Evolutionary conservation across 441 rosid species (phyloP).

Genomic region (Corymbia calophylla): DNA sequence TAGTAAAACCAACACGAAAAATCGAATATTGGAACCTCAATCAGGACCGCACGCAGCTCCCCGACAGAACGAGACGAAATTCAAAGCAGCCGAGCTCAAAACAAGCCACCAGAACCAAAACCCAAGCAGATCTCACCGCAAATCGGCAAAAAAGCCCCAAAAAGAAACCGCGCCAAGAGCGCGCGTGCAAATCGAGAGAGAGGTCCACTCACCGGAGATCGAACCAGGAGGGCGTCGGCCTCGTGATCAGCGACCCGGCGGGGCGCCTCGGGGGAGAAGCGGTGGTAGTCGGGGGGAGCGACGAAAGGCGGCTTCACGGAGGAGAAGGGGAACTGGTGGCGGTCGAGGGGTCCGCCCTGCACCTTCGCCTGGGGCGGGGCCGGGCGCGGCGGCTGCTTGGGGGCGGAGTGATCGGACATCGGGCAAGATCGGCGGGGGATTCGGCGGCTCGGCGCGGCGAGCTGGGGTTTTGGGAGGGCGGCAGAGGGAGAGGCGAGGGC

Average conservation of each 20-base stretch:
- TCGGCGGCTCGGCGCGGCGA: background rate
- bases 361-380: background rate
- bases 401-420: slow-evolving; percentile 37
- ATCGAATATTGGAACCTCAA: background rate
- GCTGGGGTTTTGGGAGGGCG: background rate
- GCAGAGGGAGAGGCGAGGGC: background rate
- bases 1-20: background rate
- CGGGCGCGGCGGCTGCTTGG: slow-evolving; percentile 14
- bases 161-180: background rate
- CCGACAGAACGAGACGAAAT: background rate
- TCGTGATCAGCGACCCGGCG: slow-evolving; percentile 35
- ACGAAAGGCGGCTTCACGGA: slow-evolving; percentile 62
- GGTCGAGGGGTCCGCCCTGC: slow-evolving; percentile 8
- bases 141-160: background rate
- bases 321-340: slow-evolving; percentile 43
- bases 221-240: slow-evolving; percentile 45
- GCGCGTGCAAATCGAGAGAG: background rate
- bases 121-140: background rate
- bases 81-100: background rate
- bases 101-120: background rate
- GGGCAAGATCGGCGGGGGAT: background rate
- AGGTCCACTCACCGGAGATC: slow-evolving; percentile 47
- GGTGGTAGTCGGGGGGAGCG: slow-evolving; percentile 67
- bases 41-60: background rate
- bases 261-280: slow-evolving; percentile 36